Conservation (phyloP, 2,329 filamentous ascomycete species). For the Teratosphaeria epicoccoides region DNA sequence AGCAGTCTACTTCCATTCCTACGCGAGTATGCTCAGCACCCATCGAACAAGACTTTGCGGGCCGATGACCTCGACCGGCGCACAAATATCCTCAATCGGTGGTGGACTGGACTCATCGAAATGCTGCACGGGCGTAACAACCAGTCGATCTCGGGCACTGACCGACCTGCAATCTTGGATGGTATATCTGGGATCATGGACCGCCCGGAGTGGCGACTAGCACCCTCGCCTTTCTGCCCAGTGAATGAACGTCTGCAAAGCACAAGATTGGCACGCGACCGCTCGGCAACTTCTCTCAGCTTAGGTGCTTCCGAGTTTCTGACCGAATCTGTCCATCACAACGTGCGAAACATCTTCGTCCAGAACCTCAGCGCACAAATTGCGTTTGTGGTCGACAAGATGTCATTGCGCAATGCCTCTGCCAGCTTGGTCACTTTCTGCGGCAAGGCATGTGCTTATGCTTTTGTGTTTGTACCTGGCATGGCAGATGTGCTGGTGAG, state of each 20-base stretch:
- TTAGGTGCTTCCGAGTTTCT: constrained; percentile 57
- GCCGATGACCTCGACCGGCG: constrained; percentile 75
- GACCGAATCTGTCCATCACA: constrained; percentile 70
- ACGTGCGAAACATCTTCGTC: constrained; percentile 76
- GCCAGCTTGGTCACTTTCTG: constrained; percentile 65
- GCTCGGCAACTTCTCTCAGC: constrained; percentile 47
- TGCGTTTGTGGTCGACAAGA: constrained; percentile 76
- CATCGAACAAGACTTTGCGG: constrained; percentile 54
- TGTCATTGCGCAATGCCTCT: constrained; percentile 65
- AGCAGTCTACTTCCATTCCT: constrained; percentile 66
- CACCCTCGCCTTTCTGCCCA: constrained; percentile 57
- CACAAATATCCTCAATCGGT: constrained; percentile 71
- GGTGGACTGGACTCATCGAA: constrained; percentile 77
- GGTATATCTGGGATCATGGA: constrained; percentile 74
- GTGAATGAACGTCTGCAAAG: constrained; percentile 45
- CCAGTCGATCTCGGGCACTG: constrained; percentile 71
- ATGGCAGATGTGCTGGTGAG: constrained; percentile 74
- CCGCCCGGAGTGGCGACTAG: constrained; percentile 73
- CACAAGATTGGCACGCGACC: constrained; percentile 35
- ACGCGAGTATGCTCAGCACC: constrained; percentile 55
- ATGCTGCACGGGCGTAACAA: constrained; percentile 67
- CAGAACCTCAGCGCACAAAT: constrained; percentile 75
- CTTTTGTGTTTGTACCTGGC: constrained; percentile 84
- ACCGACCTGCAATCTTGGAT: constrained; percentile 70
- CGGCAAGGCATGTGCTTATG: constrained; percentile 82